Base-by-base conservation (phyloP, 768 basidiomycete genomes). In the Strobilomyces dryophilus region DNA sequence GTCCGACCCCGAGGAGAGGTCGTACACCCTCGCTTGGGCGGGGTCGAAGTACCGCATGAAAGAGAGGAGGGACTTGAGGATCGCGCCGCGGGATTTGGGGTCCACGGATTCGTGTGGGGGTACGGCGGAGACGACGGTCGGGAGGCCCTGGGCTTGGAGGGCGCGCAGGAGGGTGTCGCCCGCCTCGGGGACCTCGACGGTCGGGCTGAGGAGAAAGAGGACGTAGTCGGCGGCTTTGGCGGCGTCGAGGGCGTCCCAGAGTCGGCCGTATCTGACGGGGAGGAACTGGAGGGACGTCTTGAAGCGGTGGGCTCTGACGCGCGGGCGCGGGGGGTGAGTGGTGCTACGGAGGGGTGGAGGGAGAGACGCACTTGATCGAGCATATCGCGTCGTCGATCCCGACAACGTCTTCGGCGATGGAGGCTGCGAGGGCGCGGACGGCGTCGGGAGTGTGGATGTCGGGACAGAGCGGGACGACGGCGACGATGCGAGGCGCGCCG, bases 11-110 rank as follows among this genome's bases (percentile, higher is more conserved):
- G 71, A 68, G 49, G 82, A 76, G 43, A 92, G 70, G 70, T 94
- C 92, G 63, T 84, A 89, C 0, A 98, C 77, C 32, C 85, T 79
- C 8, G 78, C 73, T 62, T 94, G 87, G 21, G 79, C 76, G 2
- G 95, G 95, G 54, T 91, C 89, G 69, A 98, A 99, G 72, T 98
- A 98, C 58, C 87, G 86, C 52, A 95, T 84, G 75, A 98, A 99
- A 10, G 94, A 97, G 9, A 95, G 79, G 5, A 98, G 77, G 1
- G 93, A 97, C 72, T 92, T 94, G 51, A 92, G 72, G 44, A 93
- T 79, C 17, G 81, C 81, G 2, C 81, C 62, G 29, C 82, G 82
- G 31, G 81, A 72, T 71, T 92, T 92, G 6, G 72, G 59, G 52
- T 86, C 87, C 39, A 82, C 68, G 4, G 73, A 61, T 12, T 72